Conservation (phyloP, 2,329 filamentous ascomycete species). For the Stylonectria norvegica region DNA sequence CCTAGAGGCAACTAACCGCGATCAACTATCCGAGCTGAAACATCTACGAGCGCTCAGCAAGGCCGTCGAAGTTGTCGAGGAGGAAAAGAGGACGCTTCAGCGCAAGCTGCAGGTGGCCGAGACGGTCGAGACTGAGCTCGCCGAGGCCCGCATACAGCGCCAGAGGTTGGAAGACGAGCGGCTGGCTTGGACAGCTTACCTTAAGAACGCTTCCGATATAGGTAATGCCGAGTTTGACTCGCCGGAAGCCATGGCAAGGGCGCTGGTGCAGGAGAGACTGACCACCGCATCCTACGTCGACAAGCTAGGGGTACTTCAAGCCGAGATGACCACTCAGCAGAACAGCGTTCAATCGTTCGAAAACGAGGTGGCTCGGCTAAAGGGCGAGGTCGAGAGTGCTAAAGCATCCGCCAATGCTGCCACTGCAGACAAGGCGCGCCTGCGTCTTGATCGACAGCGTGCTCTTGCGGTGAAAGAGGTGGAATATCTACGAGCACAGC, state of each 20-base stretch:
- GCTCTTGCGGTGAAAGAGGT: slow-evolving; percentile 85
- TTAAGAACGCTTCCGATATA: slow-evolving; percentile 63
- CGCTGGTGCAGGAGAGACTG: slow-evolving; percentile 77
- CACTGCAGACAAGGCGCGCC: slow-evolving; percentile 62
- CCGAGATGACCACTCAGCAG: slow-evolving; percentile 74
- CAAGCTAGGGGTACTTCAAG: slow-evolving; percentile 72
- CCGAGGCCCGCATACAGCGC: slow-evolving; percentile 76
- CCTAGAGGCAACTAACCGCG: slow-evolving; percentile 75
- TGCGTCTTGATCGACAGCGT: slow-evolving; percentile 81
- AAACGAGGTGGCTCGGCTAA: slow-evolving; percentile 62
- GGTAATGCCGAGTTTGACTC: slow-evolving; percentile 76
- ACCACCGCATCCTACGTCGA: slow-evolving; percentile 78
- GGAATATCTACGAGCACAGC: slow-evolving; percentile 87
- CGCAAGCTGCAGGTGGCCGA: slow-evolving; percentile 73
- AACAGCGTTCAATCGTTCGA: slow-evolving; percentile 70
- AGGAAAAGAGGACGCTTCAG: slow-evolving; percentile 84
- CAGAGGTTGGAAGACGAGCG: slow-evolving; percentile 87
- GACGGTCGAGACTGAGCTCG: slow-evolving; percentile 69
- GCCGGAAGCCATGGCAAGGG: slow-evolving; percentile 81
- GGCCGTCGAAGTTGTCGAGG: slow-evolving; percentile 89
- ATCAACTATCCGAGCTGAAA: slow-evolving; percentile 75
- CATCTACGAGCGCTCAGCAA: slow-evolving; percentile 77
- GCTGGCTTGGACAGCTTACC: slow-evolving; percentile 79
- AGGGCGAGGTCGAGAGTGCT: slow-evolving; percentile 67
- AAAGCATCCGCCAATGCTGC: slow-evolving; percentile 49